Evolutionary conservation across 1,139 yeast genomes (phyloP).

Genomic region (Geotrichum phurueaensis): DNA sequence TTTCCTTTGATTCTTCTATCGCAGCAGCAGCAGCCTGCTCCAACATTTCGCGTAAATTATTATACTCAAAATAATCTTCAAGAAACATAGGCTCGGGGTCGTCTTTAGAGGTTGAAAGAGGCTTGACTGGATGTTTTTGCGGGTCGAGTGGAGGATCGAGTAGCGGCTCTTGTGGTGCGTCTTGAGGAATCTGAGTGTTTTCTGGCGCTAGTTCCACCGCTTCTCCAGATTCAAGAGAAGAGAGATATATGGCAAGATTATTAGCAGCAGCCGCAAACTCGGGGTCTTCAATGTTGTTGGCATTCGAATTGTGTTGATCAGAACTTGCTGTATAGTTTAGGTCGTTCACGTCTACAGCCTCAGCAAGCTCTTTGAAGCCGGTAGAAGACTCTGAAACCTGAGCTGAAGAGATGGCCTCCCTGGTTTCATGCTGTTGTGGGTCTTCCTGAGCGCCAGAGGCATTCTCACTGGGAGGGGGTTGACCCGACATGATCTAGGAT

Average conservation of each 20-base stretch:
- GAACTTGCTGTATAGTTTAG: background rate
- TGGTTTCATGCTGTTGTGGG: constrained; percentile 4
- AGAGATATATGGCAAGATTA: constrained; percentile 10
- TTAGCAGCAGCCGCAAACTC: constrained; percentile 11
- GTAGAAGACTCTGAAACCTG: background rate
- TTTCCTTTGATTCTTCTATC: background rate
- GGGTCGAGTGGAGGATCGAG: background rate
- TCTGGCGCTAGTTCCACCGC: background rate
- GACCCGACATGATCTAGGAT: constrained; percentile 14
- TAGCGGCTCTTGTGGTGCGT: background rate
- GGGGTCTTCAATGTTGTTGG: background rate
- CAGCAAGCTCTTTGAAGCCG: background rate
- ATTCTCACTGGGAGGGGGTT: constrained; percentile 9
- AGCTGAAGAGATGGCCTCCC: background rate
- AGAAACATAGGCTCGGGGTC: background rate
- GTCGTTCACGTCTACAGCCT: background rate
- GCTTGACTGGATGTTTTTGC: background rate
- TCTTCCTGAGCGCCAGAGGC: constrained; percentile 12
- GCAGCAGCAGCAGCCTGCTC: constrained; percentile 13
- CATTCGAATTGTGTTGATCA: background rate
- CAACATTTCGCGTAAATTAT: constrained; percentile 9
- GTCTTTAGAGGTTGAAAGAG: background rate
- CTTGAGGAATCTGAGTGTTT: background rate
- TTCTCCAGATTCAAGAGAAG: constrained; percentile 4
- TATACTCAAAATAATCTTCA: constrained; percentile 2